Base-by-base conservation (phyloP, 2,329 filamentous ascomycete species). In the Pseudogymnoascus sp. region DNA sequence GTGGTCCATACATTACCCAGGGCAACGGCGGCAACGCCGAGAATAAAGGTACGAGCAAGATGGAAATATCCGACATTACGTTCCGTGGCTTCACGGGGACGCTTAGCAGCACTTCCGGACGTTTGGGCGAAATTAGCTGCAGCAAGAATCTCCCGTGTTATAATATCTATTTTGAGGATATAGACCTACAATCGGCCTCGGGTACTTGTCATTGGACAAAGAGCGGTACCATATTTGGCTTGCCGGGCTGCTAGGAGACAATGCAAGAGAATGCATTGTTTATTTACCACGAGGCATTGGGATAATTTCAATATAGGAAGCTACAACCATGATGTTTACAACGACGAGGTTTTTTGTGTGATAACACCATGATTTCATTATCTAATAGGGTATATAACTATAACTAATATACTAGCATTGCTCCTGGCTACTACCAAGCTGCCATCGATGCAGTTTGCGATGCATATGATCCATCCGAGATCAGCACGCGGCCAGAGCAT, bases 1-100 rank as follows among this genome's bases (percentile, higher is more conserved):
- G 70, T 12, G 79, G 78, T 0, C 74, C 77, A 0, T 67, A 68
- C 1, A 81, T 85, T 62, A 78, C 70, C 0, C 76, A 84, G 67
- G 74, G 80, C 61, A 79, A 67, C 49, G 81, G 82, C 1, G 73
- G 81, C 61, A 82, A 84, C 67, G 79, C 80, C 1, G 78, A 73
- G 1, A 78, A 74, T 38, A 55, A 71, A 0, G 81, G 81, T 0
- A 82, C 80, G 6, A 80, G 77, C 49, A 75, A 78, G 64, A 81
- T 84, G 79, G 71, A 75, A 9, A 70, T 84, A 49, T 78, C 74
- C 0, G 78, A 83, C 63, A 70, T 83, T 14, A 73, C 72, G 1
- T 83, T 81, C 69, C 74, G 77, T 28, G 82, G 83, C 64, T 83
- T 83, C 62, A 81, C 78, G 0, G 81, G 81, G 1, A 79, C 75